A percentile compares a stretch with the other conserved stretches of the same genome.
Evolutionary conservation across 2,329 filamentous ascomycete species (phyloP).

Genomic region (Phaeosphaeria sp.): DNA sequence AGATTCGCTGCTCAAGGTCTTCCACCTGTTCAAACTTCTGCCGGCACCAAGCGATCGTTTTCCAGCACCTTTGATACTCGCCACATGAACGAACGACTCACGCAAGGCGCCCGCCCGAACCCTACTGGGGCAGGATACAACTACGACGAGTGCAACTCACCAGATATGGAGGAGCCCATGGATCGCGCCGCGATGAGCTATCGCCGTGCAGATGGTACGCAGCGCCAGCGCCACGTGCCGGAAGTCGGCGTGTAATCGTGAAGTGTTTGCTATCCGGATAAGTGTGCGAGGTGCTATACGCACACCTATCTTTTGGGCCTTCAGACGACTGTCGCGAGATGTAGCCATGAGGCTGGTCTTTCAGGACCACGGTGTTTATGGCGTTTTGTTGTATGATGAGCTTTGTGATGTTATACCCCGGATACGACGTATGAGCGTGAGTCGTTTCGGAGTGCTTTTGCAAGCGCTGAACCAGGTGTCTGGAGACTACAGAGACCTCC

Average conservation of each 20-base stretch:
- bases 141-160: constrained; percentile 43
- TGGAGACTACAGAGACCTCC: not conserved
- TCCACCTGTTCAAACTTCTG: constrained; percentile 29
- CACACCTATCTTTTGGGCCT: no score
- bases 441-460: not conserved
- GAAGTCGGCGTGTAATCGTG: constrained; percentile 35
- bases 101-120: constrained; percentile 53
- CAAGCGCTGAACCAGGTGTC: not conserved
- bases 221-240: constrained; percentile 46
- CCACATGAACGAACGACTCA: constrained; percentile 53
- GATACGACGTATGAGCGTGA: not conserved
- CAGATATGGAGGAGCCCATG: constrained; percentile 51
- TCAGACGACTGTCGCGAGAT: not conserved
- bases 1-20: constrained; percentile 35
- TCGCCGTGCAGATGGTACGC: constrained; percentile 55
- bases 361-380: not conserved
- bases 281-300: no score
- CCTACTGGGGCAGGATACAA: constrained; percentile 36
- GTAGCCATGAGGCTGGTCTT: not conserved
- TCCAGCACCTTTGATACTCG: constrained; percentile 54
- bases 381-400: not conserved
- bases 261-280: no score
- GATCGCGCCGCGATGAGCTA: constrained; percentile 53
- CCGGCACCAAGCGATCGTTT: constrained; percentile 55
- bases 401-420: not conserved